A percentile compares a stretch with the other conserved stretches of the same genome.
Evolutionary conservation across 495 filamentous ascomycete genomes (phyloP).

Genomic region (Evansstolkia leycettana): DNA sequence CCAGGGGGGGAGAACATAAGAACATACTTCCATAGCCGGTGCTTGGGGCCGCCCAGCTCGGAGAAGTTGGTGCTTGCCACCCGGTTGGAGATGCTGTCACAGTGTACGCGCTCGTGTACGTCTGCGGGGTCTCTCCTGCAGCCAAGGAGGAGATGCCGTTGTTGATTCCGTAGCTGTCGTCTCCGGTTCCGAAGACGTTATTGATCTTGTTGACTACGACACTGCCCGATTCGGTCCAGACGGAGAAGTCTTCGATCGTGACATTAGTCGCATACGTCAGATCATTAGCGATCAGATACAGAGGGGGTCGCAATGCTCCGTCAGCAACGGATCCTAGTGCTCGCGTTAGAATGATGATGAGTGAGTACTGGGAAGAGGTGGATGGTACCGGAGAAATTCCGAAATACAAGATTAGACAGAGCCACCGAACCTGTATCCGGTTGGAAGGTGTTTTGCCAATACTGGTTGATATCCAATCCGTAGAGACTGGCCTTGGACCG

Average conservation of each 20-base stretch:
- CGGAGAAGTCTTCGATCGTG: conserved; percentile 29
- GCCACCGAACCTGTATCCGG: too few species aligned
- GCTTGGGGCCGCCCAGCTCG: conserved; percentile 15
- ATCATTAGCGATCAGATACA: conserved; percentile 30
- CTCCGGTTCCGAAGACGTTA: conserved; percentile 32
- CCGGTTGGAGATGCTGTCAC: conserved; percentile 15
- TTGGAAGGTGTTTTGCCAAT: too few species aligned
- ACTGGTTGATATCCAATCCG: too few species aligned
- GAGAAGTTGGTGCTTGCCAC: conserved; percentile 11
- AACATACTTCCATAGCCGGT: conserved; percentile 18
- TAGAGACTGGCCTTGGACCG: too few species aligned
- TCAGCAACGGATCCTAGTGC: conserved; percentile 29
- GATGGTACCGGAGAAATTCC: too few species aligned
- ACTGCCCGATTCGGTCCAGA: conserved; percentile 39
- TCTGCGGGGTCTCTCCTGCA: conserved; percentile 4
- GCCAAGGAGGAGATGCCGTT: conserved; percentile 12
- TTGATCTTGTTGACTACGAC: conserved; percentile 28
- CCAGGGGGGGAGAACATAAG: too few species aligned
- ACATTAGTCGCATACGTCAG: conserved; percentile 23
- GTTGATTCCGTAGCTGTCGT: conserved; percentile 15
- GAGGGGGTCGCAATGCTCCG: conserved; percentile 30
- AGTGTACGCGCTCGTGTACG: conserved; percentile 16
- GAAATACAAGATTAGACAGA: too few species aligned
- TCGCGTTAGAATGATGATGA: not conserved
- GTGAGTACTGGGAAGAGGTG: too few species aligned